Evolutionary conservation across 2,329 filamentous ascomycete genomes (phyloP).

Genomic region (Ceratocystis alfenasii): DNA sequence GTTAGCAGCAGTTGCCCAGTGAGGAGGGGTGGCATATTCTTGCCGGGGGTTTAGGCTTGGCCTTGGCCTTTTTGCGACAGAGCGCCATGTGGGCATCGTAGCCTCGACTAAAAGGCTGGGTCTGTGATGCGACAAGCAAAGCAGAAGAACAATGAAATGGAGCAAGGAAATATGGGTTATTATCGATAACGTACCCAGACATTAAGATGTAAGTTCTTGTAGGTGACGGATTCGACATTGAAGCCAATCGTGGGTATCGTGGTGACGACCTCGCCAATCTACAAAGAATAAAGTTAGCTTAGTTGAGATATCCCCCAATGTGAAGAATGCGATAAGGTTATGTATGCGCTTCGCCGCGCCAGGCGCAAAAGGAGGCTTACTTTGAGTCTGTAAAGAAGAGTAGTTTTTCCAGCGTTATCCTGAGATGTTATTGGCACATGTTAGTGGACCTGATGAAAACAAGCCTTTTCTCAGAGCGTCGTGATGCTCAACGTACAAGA

Average conservation of each 20-base stretch:
- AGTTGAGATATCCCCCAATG: conserved; percentile 4
- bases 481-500: conserved; percentile 49
- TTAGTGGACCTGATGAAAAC: not conserved
- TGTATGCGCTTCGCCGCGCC: conserved; percentile 3
- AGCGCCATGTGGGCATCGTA: not conserved
- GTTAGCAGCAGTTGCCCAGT: conserved; percentile 22
- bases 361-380: conserved; percentile 34
- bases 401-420: conserved; percentile 99
- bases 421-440: conserved; percentile 31
- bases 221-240: conserved; percentile 97
- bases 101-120: conserved; percentile 14
- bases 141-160: not conserved
- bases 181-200: conserved; percentile 61
- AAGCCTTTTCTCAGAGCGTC: not conserved
- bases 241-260: conserved; percentile 99
- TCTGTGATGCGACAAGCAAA: not conserved
- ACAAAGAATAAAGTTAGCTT: conserved; percentile 18
- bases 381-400: conserved; percentile 90
- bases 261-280: conserved; percentile 98
- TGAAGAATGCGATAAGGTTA: conserved; percentile 5
- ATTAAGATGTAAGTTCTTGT: conserved; percentile 97
- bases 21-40: too few species aligned
- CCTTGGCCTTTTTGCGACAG: not conserved
- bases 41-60: too few species aligned
- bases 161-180: not conserved